Evolutionary conservation across 2,329 filamentous ascomycete species (phyloP).

Genomic region (Chrysoporthe austroafricana): DNA sequence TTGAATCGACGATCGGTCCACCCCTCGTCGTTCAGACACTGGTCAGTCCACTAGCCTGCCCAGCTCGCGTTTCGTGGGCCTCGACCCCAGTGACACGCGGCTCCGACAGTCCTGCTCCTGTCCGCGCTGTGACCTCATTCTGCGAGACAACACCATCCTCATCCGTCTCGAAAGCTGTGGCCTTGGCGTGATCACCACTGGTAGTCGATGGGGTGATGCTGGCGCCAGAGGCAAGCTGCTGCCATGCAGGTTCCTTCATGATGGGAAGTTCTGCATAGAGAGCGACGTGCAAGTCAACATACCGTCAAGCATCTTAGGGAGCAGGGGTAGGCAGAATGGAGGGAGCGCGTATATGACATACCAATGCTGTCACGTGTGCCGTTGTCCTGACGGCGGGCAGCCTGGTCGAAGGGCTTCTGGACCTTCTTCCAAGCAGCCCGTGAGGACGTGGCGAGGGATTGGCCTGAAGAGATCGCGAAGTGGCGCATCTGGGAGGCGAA

Average conservation of each 20-base stretch:
- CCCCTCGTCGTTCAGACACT: not conserved
- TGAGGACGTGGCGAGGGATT: not conserved
- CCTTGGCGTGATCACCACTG: not conserved
- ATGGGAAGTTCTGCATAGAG: slow-evolving; percentile 20
- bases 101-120: not conserved
- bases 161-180: not conserved
- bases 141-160: not conserved
- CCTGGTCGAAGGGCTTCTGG: not conserved
- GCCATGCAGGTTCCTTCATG: slow-evolving; percentile 19
- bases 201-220: not conserved
- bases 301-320: not conserved
- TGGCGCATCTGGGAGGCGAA: not conserved
- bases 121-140: not conserved
- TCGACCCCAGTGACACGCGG: not conserved
- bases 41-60: not conserved
- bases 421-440: not conserved
- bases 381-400: not conserved
- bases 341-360: not conserved
- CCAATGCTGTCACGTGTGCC: not conserved
- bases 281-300: no score
- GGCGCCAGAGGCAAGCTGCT: slow-evolving; percentile 19
- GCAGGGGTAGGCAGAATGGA: not conserved
- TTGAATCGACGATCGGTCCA: not conserved
- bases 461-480: not conserved
- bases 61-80: not conserved